Percentiles rank a stretch among this genome's conserved stretches.
Evolutionary conservation across 495 filamentous ascomycete genomes (phyloP).

Genomic region (Aspergillus haitiensis): DNA sequence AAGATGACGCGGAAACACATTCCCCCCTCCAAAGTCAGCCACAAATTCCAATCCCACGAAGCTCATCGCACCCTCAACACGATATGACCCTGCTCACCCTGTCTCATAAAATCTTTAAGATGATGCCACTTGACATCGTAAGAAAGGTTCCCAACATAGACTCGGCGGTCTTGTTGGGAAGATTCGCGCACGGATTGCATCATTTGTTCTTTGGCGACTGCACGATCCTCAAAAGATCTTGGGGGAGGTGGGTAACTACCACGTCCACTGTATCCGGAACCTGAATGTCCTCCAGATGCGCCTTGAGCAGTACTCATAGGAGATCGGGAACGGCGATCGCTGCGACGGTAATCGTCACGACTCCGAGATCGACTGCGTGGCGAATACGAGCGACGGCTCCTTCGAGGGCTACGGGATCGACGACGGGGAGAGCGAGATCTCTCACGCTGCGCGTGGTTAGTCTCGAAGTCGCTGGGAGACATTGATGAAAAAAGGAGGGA

Average conservation of each 20-base stretch:
- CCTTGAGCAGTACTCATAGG: conserved; percentile 78
- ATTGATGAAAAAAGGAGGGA: conserved; percentile 25
- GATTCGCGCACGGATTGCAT: conserved; percentile 90
- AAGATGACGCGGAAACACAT: conserved; percentile 21
- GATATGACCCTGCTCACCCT: conserved; percentile 68
- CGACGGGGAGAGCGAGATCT: conserved; percentile 91
- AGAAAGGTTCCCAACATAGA: conserved; percentile 98
- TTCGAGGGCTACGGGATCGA: conserved; percentile 76
- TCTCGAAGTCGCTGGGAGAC: conserved; percentile 36
- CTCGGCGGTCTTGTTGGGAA: conserved; percentile 96
- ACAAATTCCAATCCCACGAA: conserved; percentile 24
- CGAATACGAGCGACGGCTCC: conserved; percentile 82
- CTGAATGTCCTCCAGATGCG: conserved; percentile 65
- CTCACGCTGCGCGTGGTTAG: conserved; percentile 73
- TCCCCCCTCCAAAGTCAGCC: conserved; percentile 36
- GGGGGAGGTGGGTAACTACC: conserved; percentile 62
- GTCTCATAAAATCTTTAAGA: conserved; percentile 99
- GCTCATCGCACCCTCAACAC: conserved; percentile 27
- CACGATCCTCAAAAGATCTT: conserved; percentile 80
- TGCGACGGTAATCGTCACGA: conserved; percentile 82
- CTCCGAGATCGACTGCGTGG: conserved; percentile 91
- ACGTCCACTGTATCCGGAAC: conserved; percentile 57
- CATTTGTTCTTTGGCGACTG: conserved; percentile 87
- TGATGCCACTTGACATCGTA: conserved; percentile 99
- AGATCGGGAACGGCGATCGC: conserved; percentile 76